Conservation (phyloP, 2,329 filamentous ascomycete genomes). For the Leptographium lundbergii region DNA sequence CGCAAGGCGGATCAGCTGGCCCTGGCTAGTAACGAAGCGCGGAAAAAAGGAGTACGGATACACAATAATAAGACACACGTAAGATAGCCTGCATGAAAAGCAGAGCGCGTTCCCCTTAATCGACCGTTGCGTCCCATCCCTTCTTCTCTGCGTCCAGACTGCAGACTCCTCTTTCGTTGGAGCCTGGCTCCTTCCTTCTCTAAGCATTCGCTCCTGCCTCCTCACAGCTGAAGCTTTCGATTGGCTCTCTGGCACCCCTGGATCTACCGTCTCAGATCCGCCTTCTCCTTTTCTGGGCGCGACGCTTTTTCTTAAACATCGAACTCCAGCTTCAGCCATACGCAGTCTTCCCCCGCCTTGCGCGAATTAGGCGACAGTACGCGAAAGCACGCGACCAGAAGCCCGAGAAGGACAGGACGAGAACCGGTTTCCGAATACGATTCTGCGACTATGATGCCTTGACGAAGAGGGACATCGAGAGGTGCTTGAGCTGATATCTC, state of each 20-base stretch:
- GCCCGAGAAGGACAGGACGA: neutral
- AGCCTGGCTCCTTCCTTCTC: neutral
- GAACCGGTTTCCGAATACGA: neutral
- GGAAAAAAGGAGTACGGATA: neutral
- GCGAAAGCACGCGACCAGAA: neutral
- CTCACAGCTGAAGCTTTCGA: neutral
- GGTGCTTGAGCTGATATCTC: neutral
- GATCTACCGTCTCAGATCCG: slow-evolving; percentile 1
- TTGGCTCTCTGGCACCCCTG: neutral
- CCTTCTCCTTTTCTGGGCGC: neutral
- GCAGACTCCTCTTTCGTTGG: neutral
- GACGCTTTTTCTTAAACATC: neutral
- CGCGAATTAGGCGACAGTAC: too few species aligned
- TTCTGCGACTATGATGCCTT: neutral
- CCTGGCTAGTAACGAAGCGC: neutral
- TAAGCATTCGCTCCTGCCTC: neutral
- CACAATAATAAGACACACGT: neutral
- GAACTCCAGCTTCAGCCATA: too few species aligned
- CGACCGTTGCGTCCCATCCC: neutral
- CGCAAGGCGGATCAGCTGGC: neutral
- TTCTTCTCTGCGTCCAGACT: too few species aligned
- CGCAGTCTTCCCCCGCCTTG: too few species aligned
- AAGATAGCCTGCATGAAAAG: neutral
- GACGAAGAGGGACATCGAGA: neutral
- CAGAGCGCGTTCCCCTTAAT: neutral